phyloP scores from a whole-genome alignment of 2,329 filamentous ascomycete species.

The Beauveria rudraprayagi region DNA sequence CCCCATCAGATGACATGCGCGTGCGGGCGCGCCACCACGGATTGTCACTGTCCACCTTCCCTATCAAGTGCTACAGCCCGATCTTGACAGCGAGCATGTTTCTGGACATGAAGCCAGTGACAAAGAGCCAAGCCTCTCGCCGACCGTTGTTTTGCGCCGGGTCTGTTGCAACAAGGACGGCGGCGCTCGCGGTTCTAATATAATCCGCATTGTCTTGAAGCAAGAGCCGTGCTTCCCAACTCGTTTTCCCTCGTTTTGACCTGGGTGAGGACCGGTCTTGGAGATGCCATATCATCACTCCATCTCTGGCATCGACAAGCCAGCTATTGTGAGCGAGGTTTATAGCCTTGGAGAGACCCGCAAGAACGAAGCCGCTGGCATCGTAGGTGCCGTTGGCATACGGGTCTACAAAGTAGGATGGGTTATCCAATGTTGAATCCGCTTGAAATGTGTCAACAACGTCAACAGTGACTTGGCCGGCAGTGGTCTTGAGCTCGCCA shows the following conservation, averaged over 20 bases:
- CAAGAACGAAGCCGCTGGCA: slow-evolving; percentile 45
- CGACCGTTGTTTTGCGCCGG: slow-evolving; percentile 33
- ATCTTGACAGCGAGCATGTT: slow-evolving; percentile 44
- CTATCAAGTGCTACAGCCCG: slow-evolving; percentile 34
- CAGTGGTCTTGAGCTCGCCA: slow-evolving; percentile 19
- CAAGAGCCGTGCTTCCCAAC: slow-evolving; percentile 39
- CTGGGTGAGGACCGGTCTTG: slow-evolving; percentile 3
- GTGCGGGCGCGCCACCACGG: not conserved
- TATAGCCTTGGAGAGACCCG: slow-evolving; percentile 35
- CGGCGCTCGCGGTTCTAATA: slow-evolving; percentile 41
- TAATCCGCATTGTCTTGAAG: slow-evolving; percentile 49
- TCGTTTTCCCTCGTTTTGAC: slow-evolving; percentile 11
- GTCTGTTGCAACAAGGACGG: slow-evolving; percentile 45
- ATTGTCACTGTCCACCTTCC: slow-evolving; percentile 9
- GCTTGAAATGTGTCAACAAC: slow-evolving; percentile 35
- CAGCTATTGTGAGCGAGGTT: slow-evolving; percentile 26
- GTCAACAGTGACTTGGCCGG: slow-evolving; percentile 15
- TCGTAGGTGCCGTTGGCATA: slow-evolving; percentile 36
- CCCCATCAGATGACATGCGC: slow-evolving; percentile 2
- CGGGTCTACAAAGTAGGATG: slow-evolving; percentile 48
- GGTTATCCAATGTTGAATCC: slow-evolving; percentile 46
- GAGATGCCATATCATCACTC: slow-evolving; percentile 38
- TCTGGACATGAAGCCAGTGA: slow-evolving; percentile 45
- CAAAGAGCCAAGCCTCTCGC: slow-evolving; percentile 48
- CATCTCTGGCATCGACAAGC: slow-evolving; percentile 30